Evolutionary conservation across 345 rosid species (phyloP).

Genomic region (Hypericum androsaemum): DNA sequence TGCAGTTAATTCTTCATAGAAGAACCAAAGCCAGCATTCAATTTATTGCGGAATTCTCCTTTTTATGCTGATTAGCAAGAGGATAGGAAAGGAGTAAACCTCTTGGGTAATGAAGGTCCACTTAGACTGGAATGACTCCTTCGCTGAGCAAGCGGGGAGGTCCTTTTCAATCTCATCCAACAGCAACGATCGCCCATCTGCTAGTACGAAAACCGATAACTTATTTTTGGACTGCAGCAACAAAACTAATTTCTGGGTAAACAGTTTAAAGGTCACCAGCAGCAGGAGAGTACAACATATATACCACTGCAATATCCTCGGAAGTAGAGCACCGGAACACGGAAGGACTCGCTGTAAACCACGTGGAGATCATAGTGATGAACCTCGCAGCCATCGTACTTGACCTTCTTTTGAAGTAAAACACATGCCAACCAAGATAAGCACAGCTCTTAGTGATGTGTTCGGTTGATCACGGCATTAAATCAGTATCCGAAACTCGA

Average conservation of each 20-base stretch:
- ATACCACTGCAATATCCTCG: conserved; percentile 57
- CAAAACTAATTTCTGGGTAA: neutral
- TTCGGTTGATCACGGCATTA: neutral
- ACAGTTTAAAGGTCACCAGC: neutral
- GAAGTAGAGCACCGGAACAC: conserved; percentile 74
- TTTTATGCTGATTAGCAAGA: no score
- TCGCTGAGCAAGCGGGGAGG: conserved; percentile 1
- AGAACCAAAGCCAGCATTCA: neutral
- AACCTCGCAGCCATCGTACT: conserved; percentile 24
- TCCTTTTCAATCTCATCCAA: conserved; percentile 58
- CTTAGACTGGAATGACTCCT: conserved; percentile 43
- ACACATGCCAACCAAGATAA: neutral
- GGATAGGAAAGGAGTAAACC: conserved; percentile 23
- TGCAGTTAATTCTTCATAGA: neutral
- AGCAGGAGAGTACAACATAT: conserved; percentile 5
- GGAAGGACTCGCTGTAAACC: conserved; percentile 55
- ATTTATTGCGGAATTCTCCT: neutral
- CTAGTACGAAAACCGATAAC: no score
- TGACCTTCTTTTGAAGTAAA: conserved; percentile 31
- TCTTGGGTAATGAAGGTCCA: conserved; percentile 89
- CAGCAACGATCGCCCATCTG: conserved; percentile 53
- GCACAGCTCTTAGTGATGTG: neutral
- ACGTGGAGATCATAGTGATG: conserved; percentile 71
- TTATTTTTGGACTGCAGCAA: neutral
- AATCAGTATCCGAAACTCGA: neutral